Base-by-base conservation (phyloP, 805 yeast species). In the Saccharomycopsis capsularis region DNA sequence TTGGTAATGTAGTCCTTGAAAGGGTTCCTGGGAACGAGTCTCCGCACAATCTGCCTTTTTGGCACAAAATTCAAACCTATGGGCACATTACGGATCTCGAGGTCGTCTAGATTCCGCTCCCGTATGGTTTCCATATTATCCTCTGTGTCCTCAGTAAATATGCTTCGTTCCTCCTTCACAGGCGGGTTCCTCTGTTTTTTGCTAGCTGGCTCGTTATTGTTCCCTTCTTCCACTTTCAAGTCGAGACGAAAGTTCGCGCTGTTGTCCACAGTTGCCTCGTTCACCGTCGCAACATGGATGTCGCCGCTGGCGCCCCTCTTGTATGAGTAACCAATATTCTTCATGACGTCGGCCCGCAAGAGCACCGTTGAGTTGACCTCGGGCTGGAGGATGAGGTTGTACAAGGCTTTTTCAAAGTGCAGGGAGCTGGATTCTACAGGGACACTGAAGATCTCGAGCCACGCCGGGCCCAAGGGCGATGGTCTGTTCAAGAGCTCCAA, bases 1-100 rank as follows among this genome's bases (percentile, higher is more conserved):
- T 86, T 85, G 53, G 89, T 79, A 22, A 86, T 76, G 45, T 76
- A 75, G 61, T 90, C 98, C 58, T 86, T 84, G 60, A 78, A 80
- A 0, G 96, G 95, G 59, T 90, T 90, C 63, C 97, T 71, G 9
- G 98, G 98, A n/a, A 90, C 75, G 32, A 90, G 79, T 56, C 95
- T 71, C 56, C 97, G 75, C n/a, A 88, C 86, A 42, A 84, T 66
- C 56, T 81, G 79, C 19, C 64, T 61, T 40, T 69, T 68, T 18
- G 73, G 71, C 50, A 59, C 63, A 48, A 58, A 67, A 29, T 11
- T 48, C 43, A 49, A 59, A 19, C 18, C 40, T 24, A 59, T 36
- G 2, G 72, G 71, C 43, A 63, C 68, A 3, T 57, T 35, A 42
- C 67, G 67, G 4, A 75, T 57, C 3, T 65, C 68, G 1, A 70